Conservation (phyloP, 495 filamentous ascomycete species). For the Trichoderma asperelloides region DNA sequence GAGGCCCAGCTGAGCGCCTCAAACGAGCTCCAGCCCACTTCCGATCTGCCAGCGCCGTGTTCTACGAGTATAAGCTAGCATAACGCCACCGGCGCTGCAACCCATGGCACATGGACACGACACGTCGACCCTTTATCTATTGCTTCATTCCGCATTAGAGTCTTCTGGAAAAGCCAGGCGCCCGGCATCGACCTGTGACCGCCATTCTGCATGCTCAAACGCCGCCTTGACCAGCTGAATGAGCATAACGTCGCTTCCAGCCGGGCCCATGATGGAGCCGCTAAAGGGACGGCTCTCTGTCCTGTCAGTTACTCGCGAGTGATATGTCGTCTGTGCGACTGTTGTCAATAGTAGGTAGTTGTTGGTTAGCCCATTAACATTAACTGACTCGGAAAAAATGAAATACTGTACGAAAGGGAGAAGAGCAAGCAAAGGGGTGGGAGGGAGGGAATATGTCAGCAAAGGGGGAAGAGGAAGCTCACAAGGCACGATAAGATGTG, state of each 20-base stretch:
- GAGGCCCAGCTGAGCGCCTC: conserved; percentile 1
- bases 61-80: neutral
- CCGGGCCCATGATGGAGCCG: conserved; percentile 1
- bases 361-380: neutral
- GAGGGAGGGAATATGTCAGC: neutral
- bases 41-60: neutral
- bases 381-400: neutral
- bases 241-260: conserved; percentile 6
- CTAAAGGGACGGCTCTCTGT: conserved; percentile 1
- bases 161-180: conserved; percentile 4
- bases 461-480: neutral
- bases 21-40: neutral
- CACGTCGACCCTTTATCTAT: neutral
- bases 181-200: conserved; percentile 7
- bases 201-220: conserved; percentile 3
- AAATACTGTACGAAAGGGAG: neutral
- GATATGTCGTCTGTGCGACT: conserved; percentile 8
- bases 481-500: conserved; percentile 10
- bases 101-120: neutral
- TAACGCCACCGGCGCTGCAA: neutral
- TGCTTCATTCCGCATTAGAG: neutral
- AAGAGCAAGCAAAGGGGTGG: neutral
- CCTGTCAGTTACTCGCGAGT: conserved; percentile 1
- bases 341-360: no score
- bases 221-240: conserved; percentile 8